Evolutionary conservation across 495 filamentous ascomycete genomes (phyloP), one percentile per base, ranked within the genome.

Genomic region (Pyrenula massariospora): DNA sequence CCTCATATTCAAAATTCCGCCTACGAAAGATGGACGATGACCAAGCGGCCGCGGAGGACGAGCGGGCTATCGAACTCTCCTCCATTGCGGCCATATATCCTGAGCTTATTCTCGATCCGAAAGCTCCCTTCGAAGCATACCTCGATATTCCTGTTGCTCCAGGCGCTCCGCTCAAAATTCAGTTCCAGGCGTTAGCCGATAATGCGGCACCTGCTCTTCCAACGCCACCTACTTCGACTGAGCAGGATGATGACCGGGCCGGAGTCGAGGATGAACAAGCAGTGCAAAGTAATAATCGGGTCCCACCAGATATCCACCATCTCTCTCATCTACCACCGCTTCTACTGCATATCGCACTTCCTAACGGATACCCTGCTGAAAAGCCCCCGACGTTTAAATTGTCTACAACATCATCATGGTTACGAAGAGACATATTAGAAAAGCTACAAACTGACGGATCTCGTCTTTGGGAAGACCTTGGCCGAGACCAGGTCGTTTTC

Each of bases 1-100:
- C n/a, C n/a, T n/a, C n/a, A n/a, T n/a, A n/a, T n/a, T n/a, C n/a
- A n/a, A n/a, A n/a, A n/a, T n/a, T n/a, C n/a, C n/a, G n/a, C 19
- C 50, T 54, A 36, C 25, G 12, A 10, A 31, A 48, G 53, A 67
- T 67, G 65, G 58, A 62, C 58, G 65, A 63, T 64, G 71, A 71
- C 20, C 12, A 31, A 20, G 52, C 57, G 11, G 59, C 62, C 25
- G 79, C 76, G 54, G 83, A 84, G 22, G 86, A 89, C 63, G 81
- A 86, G 58, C 88, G 93, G 55, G 76, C 84, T 19, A 75, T 84
- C 15, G 93, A 98, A 70, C 77, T 98, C 52, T 82, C 79, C 51
- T 83, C 90, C n/a, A 83, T 97, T 50, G 75, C 77, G 12, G 87
- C 91, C 62, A 97, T 98, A 59, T 98, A 82, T 60, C 92, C 92